Conservation (phyloP, 108 stramenopile species). For the Asterionellopsis glacialis region DNA sequence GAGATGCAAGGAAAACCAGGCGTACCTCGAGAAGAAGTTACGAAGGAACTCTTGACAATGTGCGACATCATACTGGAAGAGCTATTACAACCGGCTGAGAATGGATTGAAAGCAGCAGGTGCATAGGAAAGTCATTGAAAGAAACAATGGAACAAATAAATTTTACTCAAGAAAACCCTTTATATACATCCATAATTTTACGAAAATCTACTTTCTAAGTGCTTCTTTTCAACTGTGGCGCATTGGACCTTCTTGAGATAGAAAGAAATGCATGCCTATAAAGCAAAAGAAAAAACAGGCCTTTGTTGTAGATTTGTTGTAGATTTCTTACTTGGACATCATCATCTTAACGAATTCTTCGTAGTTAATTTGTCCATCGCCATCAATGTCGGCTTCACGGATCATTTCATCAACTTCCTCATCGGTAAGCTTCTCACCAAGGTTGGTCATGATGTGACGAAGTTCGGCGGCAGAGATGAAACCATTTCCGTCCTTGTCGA, state of each 20-base stretch:
- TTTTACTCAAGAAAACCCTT: no score
- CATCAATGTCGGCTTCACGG: conserved; percentile 99
- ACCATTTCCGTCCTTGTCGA: conserved; percentile 99
- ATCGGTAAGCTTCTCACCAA: conserved; percentile 99
- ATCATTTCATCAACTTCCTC: conserved; percentile 99
- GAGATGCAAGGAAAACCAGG: conserved; percentile 88
- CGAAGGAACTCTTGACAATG: conserved; percentile 58
- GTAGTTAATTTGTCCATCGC: conserved; percentile 99
- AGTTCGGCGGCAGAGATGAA: conserved; percentile 99
- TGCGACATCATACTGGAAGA: conserved; percentile 63
- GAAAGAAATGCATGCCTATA: no score
- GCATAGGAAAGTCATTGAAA: no score
- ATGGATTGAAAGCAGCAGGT: conserved; percentile 27
- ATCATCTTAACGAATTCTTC: conserved; percentile 99
- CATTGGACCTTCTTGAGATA: no score
- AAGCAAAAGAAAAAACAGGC: no score
- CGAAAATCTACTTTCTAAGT: no score
- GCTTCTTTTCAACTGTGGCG: no score
- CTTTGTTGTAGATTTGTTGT: no score
- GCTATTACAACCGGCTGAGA: conserved; percentile 66
- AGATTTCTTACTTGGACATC: conserved; percentile 94
- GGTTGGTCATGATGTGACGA: conserved; percentile 99
- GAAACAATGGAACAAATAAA: no score
- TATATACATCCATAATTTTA: no score
- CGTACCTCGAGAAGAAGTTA: conserved; percentile 51